phyloP scores from a whole-genome alignment of 2,329 filamentous ascomycete genomes.

The Fusarium pseudonygamai region DNA sequence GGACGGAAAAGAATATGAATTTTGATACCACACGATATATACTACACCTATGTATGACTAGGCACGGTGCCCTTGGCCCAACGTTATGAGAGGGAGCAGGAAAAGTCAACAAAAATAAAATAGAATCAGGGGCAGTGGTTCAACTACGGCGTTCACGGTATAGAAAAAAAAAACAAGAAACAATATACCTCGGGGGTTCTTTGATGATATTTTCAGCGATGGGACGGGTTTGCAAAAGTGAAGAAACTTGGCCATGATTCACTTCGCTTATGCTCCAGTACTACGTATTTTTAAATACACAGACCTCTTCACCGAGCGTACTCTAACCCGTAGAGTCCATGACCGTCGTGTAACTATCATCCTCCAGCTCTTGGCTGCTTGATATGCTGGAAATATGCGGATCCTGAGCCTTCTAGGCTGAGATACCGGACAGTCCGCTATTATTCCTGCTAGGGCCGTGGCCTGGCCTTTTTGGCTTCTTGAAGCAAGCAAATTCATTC shows the following conservation, averaged over 20 bases:
- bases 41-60: constrained; percentile 29
- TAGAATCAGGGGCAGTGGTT: constrained; percentile 10
- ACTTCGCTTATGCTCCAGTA: constrained; percentile 1
- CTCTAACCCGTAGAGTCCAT: constrained; percentile 4
- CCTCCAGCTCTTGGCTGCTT: constrained; percentile 7
- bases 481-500: constrained; percentile 89
- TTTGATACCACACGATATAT: constrained; percentile 44
- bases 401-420: constrained; percentile 36
- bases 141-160: constrained; percentile 37
- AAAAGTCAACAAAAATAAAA: constrained; percentile 5
- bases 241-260: constrained; percentile 5
- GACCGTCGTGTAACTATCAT: background rate
- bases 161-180: constrained; percentile 29
- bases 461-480: constrained; percentile 65
- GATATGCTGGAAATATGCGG: background rate
- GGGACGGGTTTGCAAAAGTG: background rate
- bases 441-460: constrained; percentile 47
- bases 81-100: background rate
- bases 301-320: background rate
- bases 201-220: background rate
- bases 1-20: constrained; percentile 39
- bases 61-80: constrained; percentile 3
- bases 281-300: constrained; percentile 1
- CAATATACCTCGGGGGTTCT: constrained; percentile 34
- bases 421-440: constrained; percentile 42